Conservation (phyloP, 2,329 filamentous ascomycete species). For the Colletotrichum musae region DNA sequence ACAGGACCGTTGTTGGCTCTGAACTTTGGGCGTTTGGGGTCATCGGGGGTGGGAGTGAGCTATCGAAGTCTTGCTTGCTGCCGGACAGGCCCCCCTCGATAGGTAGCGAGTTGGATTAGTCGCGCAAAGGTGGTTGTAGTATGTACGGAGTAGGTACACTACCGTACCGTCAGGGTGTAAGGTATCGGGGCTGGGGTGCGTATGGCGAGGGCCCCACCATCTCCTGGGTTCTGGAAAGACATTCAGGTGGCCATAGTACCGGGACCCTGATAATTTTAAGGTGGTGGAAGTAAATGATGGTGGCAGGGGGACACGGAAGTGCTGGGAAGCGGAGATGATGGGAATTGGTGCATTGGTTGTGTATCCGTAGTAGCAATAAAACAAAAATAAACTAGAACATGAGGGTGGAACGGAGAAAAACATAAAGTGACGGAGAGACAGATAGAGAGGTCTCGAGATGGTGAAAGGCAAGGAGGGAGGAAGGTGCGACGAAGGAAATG, state of each 20-base stretch:
- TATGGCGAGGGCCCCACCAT: conserved; percentile 23
- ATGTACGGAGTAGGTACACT: neutral
- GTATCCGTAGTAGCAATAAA: neutral
- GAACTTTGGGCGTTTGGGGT: conserved; percentile 15
- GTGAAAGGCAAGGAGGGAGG: neutral
- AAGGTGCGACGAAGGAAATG: neutral
- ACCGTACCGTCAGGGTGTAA: conserved; percentile 3
- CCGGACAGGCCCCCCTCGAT: conserved; percentile 22
- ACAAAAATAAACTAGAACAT: conserved; percentile 6
- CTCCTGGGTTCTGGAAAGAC: conserved; percentile 37
- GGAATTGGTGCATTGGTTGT: neutral
- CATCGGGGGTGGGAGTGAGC: neutral
- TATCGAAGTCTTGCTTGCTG: conserved; percentile 19
- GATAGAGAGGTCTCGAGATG: neutral
- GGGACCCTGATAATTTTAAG: conserved; percentile 41
- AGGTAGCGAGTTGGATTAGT: conserved; percentile 1
- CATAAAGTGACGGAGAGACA: too few species aligned
- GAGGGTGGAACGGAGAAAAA: neutral
- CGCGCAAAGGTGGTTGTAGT: too few species aligned
- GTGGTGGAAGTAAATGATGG: conserved; percentile 39
- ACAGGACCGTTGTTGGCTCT: conserved; percentile 32
- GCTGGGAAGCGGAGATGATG: conserved; percentile 29
- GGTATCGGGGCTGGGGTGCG: conserved; percentile 23
- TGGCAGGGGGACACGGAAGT: conserved; percentile 21
- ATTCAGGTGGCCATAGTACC: conserved; percentile 41